Base-by-base conservation (phyloP, 305 asterid species). In the Fraxinus xanthoxyloides region DNA sequence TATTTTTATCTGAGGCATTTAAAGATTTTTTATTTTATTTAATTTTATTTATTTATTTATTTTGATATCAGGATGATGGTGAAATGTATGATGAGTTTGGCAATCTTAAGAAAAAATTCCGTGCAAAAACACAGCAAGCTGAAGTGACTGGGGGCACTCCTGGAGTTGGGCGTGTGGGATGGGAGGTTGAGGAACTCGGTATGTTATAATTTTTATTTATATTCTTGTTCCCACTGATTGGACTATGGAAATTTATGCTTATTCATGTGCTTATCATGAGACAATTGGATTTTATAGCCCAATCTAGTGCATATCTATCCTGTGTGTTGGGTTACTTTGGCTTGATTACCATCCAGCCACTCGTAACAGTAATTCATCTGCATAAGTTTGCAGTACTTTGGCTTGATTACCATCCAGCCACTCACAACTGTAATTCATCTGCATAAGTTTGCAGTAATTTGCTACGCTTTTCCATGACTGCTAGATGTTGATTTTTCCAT, bases 31-130 rank as follows among this genome's bases (percentile, higher is more conserved):
- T 8, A 1, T 79, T 76, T 46, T 17, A 0, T 5, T 1, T 28
- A n/a, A n/a, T 77, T 72, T 65, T 8, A 1, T 38, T 2, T 32
- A 34, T 34, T 34, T 34, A 34, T 34, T 8, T 9, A n/a, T 43
- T 46, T 46, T 83, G 75, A 80, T 88, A 59, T 75, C 90, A 95
- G 99, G 99, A 95, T 90, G 98, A 95, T 83, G 99, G 98, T 84
- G 98, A 95, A 92, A 91, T 95, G 98, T 95, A 95, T 56, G 99
- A 95, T 72, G 99, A 95, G 91, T 95, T 95, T 89, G 99, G 99
- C 76, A 94, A 94, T 85, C 98, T 95, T 31, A 95, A 95, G 93
- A 95, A 95, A 90, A 94, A 93, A 86, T 95, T 95, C 81, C 99
- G 98, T 24, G 94, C 92, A 8, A 95, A 93, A 88, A 88, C 92